Conservation (phyloP, 129 eudicot species). For the Artemisia annua region DNA sequence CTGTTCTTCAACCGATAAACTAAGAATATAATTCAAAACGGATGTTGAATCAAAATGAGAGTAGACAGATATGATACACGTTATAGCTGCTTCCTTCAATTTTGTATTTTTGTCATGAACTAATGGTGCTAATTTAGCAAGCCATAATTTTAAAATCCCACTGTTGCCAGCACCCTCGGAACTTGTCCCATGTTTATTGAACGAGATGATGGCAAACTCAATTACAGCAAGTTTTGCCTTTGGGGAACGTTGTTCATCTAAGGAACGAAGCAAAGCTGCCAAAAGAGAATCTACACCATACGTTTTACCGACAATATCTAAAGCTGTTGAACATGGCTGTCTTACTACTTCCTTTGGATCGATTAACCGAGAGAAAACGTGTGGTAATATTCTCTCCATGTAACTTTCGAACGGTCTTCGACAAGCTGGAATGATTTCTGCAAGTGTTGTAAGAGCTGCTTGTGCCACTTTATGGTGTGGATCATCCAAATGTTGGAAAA, state of each 20-base stretch:
- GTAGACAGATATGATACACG: conserved; percentile 91
- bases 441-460: conserved; percentile 92
- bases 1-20: conserved; percentile 94
- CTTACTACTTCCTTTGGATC: conserved; percentile 91
- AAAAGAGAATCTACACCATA: conserved; percentile 87
- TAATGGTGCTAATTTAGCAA: conserved; percentile 83
- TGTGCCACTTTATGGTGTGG: conserved; percentile 99
- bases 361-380: conserved; percentile 86
- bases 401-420: conserved; percentile 88
- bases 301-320: conserved; percentile 81
- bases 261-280: conserved; percentile 90
- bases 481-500: conserved; percentile 90
- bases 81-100: conserved; percentile 81
- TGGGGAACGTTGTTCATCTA: conserved; percentile 96
- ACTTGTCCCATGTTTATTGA: conserved; percentile 72
- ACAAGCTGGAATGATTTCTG: conserved; percentile 90
- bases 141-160: conserved; percentile 90
- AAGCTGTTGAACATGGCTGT: conserved; percentile 73
- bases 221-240: conserved; percentile 93
- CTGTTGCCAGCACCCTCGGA: conserved; percentile 75
- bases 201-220: conserved; percentile 77
- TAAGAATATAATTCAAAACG: conserved; percentile 78
- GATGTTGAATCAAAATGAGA: conserved; percentile 73
- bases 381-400: conserved; percentile 93
- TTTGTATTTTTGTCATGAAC: conserved; percentile 86